A percentile compares a stretch with the other conserved stretches of the same genome.
These are phyloP conservation scores for Tetradesmus lagerheimii DNA, from an alignment of 139 green algal species.

Conservation along the genomic window DNA sequence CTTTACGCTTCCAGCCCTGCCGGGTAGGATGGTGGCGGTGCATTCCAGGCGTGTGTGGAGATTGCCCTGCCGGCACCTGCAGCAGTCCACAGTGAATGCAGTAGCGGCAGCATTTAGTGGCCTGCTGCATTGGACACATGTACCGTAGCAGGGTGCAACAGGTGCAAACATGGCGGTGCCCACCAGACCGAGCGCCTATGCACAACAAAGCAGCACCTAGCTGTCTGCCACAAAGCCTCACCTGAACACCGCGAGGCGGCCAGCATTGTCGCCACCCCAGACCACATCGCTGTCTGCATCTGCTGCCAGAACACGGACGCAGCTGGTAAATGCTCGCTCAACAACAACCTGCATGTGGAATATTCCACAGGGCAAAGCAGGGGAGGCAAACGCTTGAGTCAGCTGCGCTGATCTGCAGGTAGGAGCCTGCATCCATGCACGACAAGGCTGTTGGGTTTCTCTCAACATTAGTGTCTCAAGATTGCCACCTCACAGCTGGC, in stretches of 20 bases:
- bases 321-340: conserved; percentile 53
- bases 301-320: conserved; percentile 50
- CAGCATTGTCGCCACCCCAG: conserved; percentile 57
- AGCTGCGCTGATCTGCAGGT: background rate
- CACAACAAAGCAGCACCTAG: no score
- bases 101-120: background rate
- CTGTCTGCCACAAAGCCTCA: background rate
- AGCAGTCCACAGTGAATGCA: background rate
- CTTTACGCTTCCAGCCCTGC: background rate
- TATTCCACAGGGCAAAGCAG: background rate
- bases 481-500: background rate
- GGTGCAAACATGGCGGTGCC: no score
- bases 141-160: background rate
- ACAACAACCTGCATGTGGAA: conserved; percentile 5
- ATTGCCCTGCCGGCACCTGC: background rate
- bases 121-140: background rate
- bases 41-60: conserved; percentile 9
- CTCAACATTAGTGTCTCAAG: no score
- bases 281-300: conserved; percentile 48
- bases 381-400: background rate
- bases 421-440: no score
- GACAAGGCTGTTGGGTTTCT: no score
- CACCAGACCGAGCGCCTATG: no score
- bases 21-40: conserved; percentile 18
- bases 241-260: conserved; percentile 21